Conservation (phyloP, 805 yeast species). For the Helenozyma rhizophorensis region DNA sequence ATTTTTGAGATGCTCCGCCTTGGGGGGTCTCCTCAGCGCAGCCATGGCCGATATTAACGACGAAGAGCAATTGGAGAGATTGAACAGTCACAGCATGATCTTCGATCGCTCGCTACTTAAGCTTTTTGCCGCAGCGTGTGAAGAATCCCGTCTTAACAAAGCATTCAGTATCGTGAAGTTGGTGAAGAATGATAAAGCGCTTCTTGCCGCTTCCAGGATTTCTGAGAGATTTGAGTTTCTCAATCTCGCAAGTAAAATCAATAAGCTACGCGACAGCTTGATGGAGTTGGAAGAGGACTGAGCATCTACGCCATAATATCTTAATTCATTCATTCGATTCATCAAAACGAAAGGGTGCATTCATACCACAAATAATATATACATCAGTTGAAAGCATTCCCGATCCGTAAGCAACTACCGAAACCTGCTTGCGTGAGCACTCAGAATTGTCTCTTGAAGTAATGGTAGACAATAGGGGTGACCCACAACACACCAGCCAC, state of each 20-base stretch:
- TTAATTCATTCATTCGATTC: no score
- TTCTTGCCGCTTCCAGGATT: constrained; percentile 79
- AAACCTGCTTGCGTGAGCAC: no score
- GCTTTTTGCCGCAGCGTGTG: constrained; percentile 70
- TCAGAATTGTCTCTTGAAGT: constrained; percentile 45
- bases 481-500: constrained; percentile 64
- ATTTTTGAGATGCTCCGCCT: constrained; percentile 53
- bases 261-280: constrained; percentile 34
- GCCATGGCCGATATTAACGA: constrained; percentile 31
- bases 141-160: constrained; percentile 56
- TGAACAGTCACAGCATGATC: constrained; percentile 48
- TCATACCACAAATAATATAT: no score
- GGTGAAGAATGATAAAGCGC: constrained; percentile 71
- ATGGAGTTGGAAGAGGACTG: constrained; percentile 16
- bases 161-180: constrained; percentile 68
- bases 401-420: no score
- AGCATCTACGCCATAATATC: no score
- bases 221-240: constrained; percentile 57
- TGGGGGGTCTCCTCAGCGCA: constrained; percentile 62
- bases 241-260: constrained; percentile 34
- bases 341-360: not conserved
- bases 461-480: constrained; percentile 53
- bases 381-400: no score
- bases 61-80: constrained; percentile 44
- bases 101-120: constrained; percentile 78